Evolutionary conservation across 2,329 filamentous ascomycete genomes (phyloP).

Genomic region (Diaporthe batatas): DNA sequence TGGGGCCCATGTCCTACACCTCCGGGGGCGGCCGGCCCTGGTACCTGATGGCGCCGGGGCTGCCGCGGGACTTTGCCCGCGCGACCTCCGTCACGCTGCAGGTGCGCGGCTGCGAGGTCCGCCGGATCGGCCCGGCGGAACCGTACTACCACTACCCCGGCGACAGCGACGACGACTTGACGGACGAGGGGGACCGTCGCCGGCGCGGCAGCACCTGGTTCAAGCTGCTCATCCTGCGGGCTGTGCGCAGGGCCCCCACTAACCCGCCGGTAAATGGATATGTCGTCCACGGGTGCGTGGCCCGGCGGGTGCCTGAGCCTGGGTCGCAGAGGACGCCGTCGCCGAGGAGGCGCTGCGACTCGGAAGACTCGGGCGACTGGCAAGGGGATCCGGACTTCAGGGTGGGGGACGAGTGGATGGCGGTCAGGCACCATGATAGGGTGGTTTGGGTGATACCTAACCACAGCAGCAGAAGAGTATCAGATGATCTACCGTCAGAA

Average conservation of each 20-base stretch:
- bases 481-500: too few relatives aligned
- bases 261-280: too few relatives aligned
- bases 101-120: background rate
- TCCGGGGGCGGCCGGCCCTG: background rate
- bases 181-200: accelerated
- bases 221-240: background rate
- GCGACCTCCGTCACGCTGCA: background rate
- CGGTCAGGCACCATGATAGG: background rate
- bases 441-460: background rate
- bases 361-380: too few relatives aligned
- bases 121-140: background rate
- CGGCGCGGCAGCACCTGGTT: background rate
- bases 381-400: background rate
- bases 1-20: too few relatives aligned
- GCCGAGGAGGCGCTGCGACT: too few relatives aligned
- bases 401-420: background rate
- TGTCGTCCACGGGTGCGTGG: too few relatives aligned
- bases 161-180: too few relatives aligned
- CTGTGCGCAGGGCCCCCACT: background rate
- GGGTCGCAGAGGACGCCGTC: too few relatives aligned
- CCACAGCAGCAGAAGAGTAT: too few relatives aligned
- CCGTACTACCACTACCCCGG: too few relatives aligned
- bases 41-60: background rate
- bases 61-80: background rate
- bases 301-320: too few relatives aligned